phyloP scores from a whole-genome alignment of 108 stramenopile species.

The Mediolabrus comicus region DNA sequence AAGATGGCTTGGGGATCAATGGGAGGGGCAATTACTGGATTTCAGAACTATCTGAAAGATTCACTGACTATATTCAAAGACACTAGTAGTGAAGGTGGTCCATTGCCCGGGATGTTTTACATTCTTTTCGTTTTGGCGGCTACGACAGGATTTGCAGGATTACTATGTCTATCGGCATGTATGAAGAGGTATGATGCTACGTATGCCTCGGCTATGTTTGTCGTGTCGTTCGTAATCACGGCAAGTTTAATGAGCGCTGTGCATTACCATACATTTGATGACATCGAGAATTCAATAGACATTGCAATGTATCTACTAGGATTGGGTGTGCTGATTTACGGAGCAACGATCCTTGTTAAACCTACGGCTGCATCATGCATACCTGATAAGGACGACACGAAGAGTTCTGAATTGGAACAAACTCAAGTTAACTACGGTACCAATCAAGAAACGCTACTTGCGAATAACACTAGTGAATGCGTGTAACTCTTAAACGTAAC shows the following conservation, averaged over 20 bases:
- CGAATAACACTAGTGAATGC: background rate
- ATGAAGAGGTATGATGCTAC: constrained; percentile 89
- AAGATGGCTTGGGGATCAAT: constrained; percentile 46
- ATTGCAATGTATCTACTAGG: constrained; percentile 71
- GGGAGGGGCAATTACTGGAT: constrained; percentile 66
- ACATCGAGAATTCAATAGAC: constrained; percentile 40
- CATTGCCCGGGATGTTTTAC: constrained; percentile 22
- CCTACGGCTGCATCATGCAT: constrained; percentile 1
- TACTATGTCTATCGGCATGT: constrained; percentile 66
- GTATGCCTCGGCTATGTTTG: constrained; percentile 78
- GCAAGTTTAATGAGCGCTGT: constrained; percentile 68
- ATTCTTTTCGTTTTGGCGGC: constrained; percentile 47
- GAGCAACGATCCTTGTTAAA: constrained; percentile 57
- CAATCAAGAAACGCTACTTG: background rate
- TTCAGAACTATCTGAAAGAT: constrained; percentile 85
- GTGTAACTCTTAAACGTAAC: too few relatives aligned
- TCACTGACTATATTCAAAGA: constrained; percentile 61
- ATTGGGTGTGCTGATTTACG: constrained; percentile 55
- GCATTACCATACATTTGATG: constrained; percentile 73
- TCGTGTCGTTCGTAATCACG: constrained; percentile 74
- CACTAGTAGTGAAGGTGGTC: constrained; percentile 2
- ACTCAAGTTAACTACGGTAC: background rate
- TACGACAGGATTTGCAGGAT: constrained; percentile 57
- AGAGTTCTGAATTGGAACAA: background rate
- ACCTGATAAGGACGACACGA: background rate